Evolutionary conservation across 202 grass and related monocot species (phyloP).

Genomic region (Bolboschoenoplectus hybrid): DNA sequence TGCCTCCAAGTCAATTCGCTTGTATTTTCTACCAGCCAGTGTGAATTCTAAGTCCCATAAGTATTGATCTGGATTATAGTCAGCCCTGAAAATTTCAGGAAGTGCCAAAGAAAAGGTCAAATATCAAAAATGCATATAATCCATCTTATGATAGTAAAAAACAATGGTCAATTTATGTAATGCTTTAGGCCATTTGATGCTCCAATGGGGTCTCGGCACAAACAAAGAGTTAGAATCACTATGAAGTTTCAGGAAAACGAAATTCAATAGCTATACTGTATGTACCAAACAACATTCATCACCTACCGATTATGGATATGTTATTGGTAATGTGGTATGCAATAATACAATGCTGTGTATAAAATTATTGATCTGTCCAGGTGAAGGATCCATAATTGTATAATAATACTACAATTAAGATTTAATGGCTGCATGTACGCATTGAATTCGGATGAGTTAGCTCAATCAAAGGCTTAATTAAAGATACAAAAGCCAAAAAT

Average conservation of each 20-base stretch:
- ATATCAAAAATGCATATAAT: conserved; percentile 7
- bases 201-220: neutral
- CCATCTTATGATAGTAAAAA: neutral
- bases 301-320: neutral
- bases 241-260: neutral
- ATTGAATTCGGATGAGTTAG: neutral
- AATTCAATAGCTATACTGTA: neutral
- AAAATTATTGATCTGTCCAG: neutral
- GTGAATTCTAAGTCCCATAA: conserved; percentile 97
- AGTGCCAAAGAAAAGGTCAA: conserved; percentile 25
- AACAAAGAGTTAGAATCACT: conserved; percentile 7
- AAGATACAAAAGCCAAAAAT: conserved; percentile 16
- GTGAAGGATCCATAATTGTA: neutral
- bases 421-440: neutral
- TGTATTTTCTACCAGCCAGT: conserved; percentile 90
- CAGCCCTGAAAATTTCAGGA: conserved; percentile 66
- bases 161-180: neutral
- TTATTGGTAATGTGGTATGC: neutral
- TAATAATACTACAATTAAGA: neutral
- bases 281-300: neutral
- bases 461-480: conserved; percentile 3
- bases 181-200: conserved; percentile 21
- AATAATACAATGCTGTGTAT: neutral
- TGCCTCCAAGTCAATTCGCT: conserved; percentile 99
- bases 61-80: conserved; percentile 98